Base-by-base conservation (phyloP, 192 early-diverging fungal species). In the Mortierella antarctica region DNA sequence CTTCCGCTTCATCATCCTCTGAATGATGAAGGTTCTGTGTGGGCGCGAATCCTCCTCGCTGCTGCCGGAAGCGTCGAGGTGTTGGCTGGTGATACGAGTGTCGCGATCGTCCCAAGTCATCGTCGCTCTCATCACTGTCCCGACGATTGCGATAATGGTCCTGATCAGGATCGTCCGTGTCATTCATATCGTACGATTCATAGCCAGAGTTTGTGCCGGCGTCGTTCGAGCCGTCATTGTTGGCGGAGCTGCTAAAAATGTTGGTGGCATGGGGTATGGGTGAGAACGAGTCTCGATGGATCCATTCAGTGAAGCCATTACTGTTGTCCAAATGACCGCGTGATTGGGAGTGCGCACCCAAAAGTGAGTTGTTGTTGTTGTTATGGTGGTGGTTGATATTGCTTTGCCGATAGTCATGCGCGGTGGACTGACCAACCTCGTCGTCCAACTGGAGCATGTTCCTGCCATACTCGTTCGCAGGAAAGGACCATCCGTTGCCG, bases 401-500 rank as follows among this genome's bases (percentile, higher is more conserved):
- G 20, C 39, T 57, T 18, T 48, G 39, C 18, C 51, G 42, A 48
- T 46, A 51, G 13, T 50, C n/a, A 9, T 42, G 15, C 42, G 61
- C 13, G 2, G 18, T 21, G 13, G 61, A 42, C 5, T 20, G 39
- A 0, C 48, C 71, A 41, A 71, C 70, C 13, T 65, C 58, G 20
- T 67, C 77, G 18, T 83, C 72, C 49, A 84, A 74, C 57, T 82
- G 71, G 52, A 83, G 82, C 74, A 87, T 87, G 40, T 70, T 67
- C 57, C 59, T 88, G 62, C 69, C 76, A 44, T 71, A 79, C 47
- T 80, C 86, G 50, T 69, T 88, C 14, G 86, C 83, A 17, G 89
- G 83, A 61, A 84, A 90, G 9, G 77, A 73, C 57, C 84, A 63
- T 5, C 89, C 89, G 45, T 89, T 84, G 58, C 89, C 89, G 6